phyloP scores from a whole-genome alignment of 2,329 filamentous ascomycete species.

The Didymella lethalis region DNA sequence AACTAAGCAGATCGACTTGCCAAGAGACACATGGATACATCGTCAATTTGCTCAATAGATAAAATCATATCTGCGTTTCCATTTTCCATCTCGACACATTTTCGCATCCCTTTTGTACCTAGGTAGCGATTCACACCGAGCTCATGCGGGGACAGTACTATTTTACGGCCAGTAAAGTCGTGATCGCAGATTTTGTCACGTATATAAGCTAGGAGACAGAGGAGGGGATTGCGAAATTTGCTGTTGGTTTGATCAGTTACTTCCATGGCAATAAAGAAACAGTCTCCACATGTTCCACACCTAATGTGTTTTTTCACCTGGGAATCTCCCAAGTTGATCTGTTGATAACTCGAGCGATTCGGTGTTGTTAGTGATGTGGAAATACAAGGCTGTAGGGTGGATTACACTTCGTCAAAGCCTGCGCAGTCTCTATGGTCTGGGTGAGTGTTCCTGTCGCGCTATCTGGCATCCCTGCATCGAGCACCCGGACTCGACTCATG shows the following conservation, averaged over 20 bases:
- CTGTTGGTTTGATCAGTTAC: not conserved
- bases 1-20: no score
- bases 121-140: not conserved
- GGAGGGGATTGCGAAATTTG: slow-evolving; percentile 4
- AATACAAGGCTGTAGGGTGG: no score
- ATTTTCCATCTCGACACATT: no score
- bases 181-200: not conserved
- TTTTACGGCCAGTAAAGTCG: not conserved
- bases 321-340: not conserved
- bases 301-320: no score
- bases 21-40: no score
- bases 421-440: not conserved
- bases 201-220: not conserved
- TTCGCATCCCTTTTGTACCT: no score
- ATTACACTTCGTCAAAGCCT: not conserved
- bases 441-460: not conserved
- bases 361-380: no score
- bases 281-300: not conserved
- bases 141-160: not conserved
- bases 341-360: not conserved
- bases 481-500: not conserved
- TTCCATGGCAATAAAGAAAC: not conserved
- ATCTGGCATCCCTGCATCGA: not conserved
- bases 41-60: no score
- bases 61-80: no score